Conservation (phyloP, 2,329 filamentous ascomycete genomes). For the Colletotrichum gloeosporioides region DNA sequence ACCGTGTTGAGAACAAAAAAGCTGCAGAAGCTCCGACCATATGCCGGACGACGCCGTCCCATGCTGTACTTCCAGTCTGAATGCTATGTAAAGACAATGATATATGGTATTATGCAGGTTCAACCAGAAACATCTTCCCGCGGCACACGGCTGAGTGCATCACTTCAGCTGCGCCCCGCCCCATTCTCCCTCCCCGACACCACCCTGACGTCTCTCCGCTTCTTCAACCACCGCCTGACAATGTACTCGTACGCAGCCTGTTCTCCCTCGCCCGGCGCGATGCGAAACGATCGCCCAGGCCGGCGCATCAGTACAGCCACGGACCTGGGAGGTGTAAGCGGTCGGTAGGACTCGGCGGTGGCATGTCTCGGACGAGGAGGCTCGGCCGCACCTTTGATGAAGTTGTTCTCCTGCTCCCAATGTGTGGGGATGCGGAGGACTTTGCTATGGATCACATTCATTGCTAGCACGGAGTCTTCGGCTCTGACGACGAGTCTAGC, state of each 20-base stretch:
- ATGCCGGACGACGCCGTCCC: not conserved
- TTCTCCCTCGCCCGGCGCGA: not conserved
- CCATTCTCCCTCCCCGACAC: not conserved
- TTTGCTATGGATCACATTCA: constrained; percentile 95
- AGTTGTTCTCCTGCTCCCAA: constrained; percentile 16
- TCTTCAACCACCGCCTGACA: not conserved
- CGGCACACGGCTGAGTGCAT: not conserved
- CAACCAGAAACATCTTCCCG: not conserved
- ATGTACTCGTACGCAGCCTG: not conserved
- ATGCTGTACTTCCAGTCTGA: not conserved
- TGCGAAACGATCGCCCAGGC: not conserved
- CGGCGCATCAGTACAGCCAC: constrained; percentile 16
- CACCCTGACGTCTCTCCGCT: not conserved
- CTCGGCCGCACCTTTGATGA: constrained; percentile 15
- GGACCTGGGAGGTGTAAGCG: constrained; percentile 18
- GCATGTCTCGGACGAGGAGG: not conserved
- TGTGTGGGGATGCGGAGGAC: constrained; percentile 17
- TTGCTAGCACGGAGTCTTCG: constrained; percentile 84
- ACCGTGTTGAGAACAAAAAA: not conserved
- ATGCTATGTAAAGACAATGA: not conserved
- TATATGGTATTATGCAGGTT: not conserved
- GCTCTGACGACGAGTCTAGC: constrained; percentile 81
- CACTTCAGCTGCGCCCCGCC: not conserved
- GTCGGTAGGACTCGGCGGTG: not conserved
- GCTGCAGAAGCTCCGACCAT: not conserved